Conservation (phyloP, 192 early-diverging fungal species). For the Linnemannia zychae region DNA sequence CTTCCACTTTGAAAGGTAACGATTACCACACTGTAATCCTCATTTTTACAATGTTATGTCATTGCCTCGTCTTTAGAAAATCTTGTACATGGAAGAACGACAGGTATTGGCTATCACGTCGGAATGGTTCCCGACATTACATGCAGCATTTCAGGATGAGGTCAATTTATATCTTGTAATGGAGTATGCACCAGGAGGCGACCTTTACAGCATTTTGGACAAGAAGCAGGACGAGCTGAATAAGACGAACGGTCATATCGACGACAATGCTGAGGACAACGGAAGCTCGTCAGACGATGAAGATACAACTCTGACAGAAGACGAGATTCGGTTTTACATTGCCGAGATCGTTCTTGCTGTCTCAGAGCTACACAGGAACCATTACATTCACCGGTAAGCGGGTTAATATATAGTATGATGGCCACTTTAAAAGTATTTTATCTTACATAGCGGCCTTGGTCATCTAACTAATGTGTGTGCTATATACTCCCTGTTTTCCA, state of each 20-base stretch:
- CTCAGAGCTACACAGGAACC: conserved; percentile 76
- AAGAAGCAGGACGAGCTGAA: conserved; percentile 66
- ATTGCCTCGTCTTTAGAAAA: conserved; percentile 68
- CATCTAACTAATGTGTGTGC: neutral
- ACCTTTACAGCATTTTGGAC: conserved; percentile 80
- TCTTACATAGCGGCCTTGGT: no score
- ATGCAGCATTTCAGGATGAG: conserved; percentile 73
- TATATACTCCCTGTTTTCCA: neutral
- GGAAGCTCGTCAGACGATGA: conserved; percentile 34
- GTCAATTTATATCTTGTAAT: conserved; percentile 80
- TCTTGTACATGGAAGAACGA: conserved; percentile 90
- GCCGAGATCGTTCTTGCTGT: conserved; percentile 80
- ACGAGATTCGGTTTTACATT: conserved; percentile 77
- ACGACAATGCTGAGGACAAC: conserved; percentile 6
- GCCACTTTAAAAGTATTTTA: neutral
- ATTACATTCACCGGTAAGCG: conserved; percentile 72
- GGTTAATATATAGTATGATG: neutral
- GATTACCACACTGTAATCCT: conserved; percentile 23
- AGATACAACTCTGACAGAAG: conserved; percentile 66
- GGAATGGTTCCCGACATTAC: conserved; percentile 77
- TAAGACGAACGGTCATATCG: conserved; percentile 11
- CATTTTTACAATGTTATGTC: conserved; percentile 70
- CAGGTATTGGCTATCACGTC: conserved; percentile 79
- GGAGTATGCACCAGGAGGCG: conserved; percentile 86
- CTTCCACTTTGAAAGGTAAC: no score